These are phyloP conservation scores for Cladophialophora exuberans DNA, from an alignment of 2,329 filamentous ascomycete species.

Conservation along the genomic window DNA sequence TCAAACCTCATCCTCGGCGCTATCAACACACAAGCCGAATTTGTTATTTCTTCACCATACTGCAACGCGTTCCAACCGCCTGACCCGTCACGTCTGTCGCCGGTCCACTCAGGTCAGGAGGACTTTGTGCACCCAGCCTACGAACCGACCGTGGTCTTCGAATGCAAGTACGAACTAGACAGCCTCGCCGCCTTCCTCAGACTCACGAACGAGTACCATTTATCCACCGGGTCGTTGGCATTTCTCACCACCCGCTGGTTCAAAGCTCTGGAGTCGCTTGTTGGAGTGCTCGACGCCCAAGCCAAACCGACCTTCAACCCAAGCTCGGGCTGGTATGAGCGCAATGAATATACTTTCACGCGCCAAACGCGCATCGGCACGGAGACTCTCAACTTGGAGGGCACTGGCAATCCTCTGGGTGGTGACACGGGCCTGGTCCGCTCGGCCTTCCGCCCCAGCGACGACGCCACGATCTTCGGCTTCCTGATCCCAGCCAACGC, in stretches of 20 bases:
- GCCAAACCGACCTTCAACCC: constrained; percentile 78
- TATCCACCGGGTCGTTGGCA: constrained; percentile 73
- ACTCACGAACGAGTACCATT: constrained; percentile 82
- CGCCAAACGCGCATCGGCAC: constrained; percentile 79
- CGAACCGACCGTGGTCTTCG: constrained; percentile 83
- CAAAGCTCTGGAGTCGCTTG: constrained; percentile 71
- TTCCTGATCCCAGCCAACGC: constrained; percentile 96
- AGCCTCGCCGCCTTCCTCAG: constrained; percentile 90
- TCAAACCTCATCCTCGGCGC: constrained; percentile 83
- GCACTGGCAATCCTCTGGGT: constrained; percentile 89
- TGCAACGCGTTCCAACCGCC: constrained; percentile 99
- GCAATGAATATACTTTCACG: constrained; percentile 86
- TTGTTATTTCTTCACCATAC: constrained; percentile 91
- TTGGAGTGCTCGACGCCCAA: constrained; percentile 77
- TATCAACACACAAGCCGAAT: constrained; percentile 95
- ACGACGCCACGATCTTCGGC: constrained; percentile 91
- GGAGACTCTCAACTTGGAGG: constrained; percentile 81
- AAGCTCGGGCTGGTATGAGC: constrained; percentile 63
- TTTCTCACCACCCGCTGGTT: constrained; percentile 83
- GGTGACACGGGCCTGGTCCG: constrained; percentile 81
- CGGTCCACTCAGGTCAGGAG: constrained; percentile 76
- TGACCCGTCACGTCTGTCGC: constrained; percentile 72
- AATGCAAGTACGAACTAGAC: constrained; percentile 99
- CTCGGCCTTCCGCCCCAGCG: constrained; percentile 90
- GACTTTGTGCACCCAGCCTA: constrained; percentile 86